Conservation (phyloP, 805 yeast species). For the Saccharomyces eubayanus region DNA sequence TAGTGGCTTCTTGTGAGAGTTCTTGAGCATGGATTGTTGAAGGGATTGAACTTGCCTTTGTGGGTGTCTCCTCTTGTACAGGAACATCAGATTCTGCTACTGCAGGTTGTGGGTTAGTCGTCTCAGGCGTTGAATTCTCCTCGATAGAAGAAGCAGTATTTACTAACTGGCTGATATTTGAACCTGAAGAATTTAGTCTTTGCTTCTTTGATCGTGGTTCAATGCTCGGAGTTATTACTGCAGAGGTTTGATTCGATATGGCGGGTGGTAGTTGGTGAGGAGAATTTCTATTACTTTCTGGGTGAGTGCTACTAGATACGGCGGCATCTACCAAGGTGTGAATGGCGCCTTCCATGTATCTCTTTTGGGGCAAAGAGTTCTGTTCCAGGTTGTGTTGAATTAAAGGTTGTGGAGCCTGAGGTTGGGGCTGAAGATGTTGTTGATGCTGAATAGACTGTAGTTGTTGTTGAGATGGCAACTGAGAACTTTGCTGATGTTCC, state of each 20-base stretch:
- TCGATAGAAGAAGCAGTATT: not conserved
- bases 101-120: not conserved
- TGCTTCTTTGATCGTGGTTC: constrained; percentile 19
- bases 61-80: constrained; percentile 1
- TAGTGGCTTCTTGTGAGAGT: constrained; percentile 1
- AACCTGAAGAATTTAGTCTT: not conserved
- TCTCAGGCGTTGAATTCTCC: not conserved
- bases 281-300: not conserved
- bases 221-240: constrained; percentile 4
- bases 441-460: constrained; percentile 5
- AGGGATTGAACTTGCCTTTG: not conserved
- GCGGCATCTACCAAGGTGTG: constrained; percentile 27
- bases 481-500: not conserved
- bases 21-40: not conserved
- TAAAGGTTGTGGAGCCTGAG: not conserved
- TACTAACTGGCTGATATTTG: not conserved
- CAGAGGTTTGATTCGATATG: constrained; percentile 1
- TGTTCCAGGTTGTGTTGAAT: constrained; percentile 1
- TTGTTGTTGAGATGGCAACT: constrained; percentile 1
- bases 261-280: not conserved
- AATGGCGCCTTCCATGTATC: constrained; percentile 25
- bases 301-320: constrained; percentile 5
- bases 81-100: constrained; percentile 1
- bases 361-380: constrained; percentile 21
- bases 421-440: constrained; percentile 1